Evolutionary conservation across 129 eudicot genomes (phyloP).

Genomic region (Escallonia rubra): DNA sequence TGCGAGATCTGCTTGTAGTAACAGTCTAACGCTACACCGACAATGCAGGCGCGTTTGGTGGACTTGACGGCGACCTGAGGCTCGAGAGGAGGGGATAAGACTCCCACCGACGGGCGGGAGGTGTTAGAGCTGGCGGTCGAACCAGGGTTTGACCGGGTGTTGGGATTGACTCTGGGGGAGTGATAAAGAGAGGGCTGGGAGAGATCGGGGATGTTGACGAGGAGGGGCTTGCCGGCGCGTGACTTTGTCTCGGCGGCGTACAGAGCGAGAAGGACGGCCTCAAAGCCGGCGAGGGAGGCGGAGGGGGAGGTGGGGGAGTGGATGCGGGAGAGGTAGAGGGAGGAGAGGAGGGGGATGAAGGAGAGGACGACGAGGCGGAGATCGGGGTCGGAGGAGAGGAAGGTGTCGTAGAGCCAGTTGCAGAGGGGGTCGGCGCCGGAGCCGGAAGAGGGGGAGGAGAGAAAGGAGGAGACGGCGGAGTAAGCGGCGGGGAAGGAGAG

Average conservation of each 20-base stretch:
- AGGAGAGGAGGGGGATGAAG: constrained; percentile 56
- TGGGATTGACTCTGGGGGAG: constrained; percentile 35
- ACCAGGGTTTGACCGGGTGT: constrained; percentile 30
- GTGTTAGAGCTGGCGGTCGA: background rate
- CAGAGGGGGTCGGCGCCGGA: constrained; percentile 73
- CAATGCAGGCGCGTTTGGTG: constrained; percentile 74
- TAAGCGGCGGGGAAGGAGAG: constrained; percentile 64
- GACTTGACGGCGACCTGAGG: constrained; percentile 78
- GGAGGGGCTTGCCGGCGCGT: constrained; percentile 63
- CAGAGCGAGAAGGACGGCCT: constrained; percentile 66
- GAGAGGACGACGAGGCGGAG: constrained; percentile 83
- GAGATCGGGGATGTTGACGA: constrained; percentile 62
- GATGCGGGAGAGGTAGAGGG: constrained; percentile 56
- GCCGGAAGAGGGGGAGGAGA: constrained; percentile 58
- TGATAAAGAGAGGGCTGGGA: constrained; percentile 84
- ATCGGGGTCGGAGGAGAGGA: constrained; percentile 72
- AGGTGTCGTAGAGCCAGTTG: constrained; percentile 89
- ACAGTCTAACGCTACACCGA: constrained; percentile 75
- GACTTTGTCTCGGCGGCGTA: constrained; percentile 69
- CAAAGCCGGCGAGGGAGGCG: constrained; percentile 70
- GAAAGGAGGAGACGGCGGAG: constrained; percentile 51
- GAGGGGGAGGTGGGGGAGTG: constrained; percentile 32
- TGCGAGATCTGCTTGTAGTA: constrained; percentile 81
- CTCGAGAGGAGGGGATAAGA: constrained; percentile 64
- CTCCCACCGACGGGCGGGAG: constrained; percentile 33